A percentile compares a stretch with the other conserved stretches of the same genome.
Conservation (phyloP, 2,329 filamentous ascomycete genomes). For the Neonectria coccinea region DNA sequence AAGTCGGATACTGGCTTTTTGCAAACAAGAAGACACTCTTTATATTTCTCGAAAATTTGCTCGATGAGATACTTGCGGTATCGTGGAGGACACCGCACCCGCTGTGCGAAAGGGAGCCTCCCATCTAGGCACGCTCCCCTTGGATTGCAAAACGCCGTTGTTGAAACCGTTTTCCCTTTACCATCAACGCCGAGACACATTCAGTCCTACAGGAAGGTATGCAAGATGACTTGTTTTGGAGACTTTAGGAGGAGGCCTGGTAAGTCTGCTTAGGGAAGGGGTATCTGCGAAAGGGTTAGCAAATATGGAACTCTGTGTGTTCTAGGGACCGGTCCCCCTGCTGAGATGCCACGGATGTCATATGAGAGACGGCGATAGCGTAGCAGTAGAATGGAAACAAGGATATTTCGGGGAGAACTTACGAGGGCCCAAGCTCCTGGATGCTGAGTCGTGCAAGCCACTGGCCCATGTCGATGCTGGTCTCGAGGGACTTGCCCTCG, state of each 20-base stretch:
- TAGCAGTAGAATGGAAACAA: conserved; percentile 29
- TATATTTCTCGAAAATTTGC: conserved; percentile 46
- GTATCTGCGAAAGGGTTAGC: conserved; percentile 65
- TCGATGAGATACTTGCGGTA: conserved; percentile 48
- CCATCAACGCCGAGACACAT: conserved; percentile 57
- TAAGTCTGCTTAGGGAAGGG: conserved; percentile 87
- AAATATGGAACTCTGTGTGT: conserved; percentile 20
- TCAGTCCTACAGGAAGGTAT: conserved; percentile 42
- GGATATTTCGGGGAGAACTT: conserved; percentile 60
- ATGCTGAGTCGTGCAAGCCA: conserved; percentile 96
- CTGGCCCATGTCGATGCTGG: conserved; percentile 89
- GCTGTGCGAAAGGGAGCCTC: conserved; percentile 50
- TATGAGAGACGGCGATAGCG: conserved; percentile 36
- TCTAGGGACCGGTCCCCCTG: conserved; percentile 30
- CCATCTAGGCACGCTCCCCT: conserved; percentile 45
- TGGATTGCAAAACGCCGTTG: conserved; percentile 61
- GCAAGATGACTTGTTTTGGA: conserved; percentile 41
- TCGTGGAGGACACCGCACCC: conserved; percentile 58
- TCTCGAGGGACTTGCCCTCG: conserved; percentile 82
- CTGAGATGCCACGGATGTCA: conserved; percentile 24
- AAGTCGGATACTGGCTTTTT: conserved; percentile 34
- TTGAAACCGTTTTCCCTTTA: conserved; percentile 64
- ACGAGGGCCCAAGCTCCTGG: conserved; percentile 95
- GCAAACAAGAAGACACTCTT: conserved; percentile 43
- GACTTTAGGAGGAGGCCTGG: conserved; percentile 58